phyloP scores from a whole-genome alignment of 2,329 filamentous ascomycete species.

The Pestalotiopsis sp. region DNA sequence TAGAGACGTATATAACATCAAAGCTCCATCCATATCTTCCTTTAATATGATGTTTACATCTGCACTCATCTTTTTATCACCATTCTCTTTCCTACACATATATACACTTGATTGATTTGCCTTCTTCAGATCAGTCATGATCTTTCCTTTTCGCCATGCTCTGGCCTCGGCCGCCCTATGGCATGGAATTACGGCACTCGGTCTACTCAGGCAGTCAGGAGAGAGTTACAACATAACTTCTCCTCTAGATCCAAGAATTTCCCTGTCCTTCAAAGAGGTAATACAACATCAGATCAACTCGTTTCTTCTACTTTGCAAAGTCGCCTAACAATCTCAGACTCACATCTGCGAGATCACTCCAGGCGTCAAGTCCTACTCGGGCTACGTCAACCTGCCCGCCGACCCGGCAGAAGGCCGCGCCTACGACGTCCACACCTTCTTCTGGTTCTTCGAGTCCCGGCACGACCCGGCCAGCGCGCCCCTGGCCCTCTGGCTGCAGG shows the following conservation, averaged over 20 bases:
- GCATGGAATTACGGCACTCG: neutral
- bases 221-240: neutral
- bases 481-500: slow-evolving; percentile 47
- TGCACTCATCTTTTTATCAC: no score
- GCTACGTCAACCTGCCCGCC: slow-evolving; percentile 31
- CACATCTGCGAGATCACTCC: slow-evolving; percentile 52
- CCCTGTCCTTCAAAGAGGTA: slow-evolving; percentile 5
- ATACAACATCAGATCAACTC: neutral
- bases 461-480: slow-evolving; percentile 43
- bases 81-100: neutral
- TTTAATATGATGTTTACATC: neutral
- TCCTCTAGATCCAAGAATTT: neutral
- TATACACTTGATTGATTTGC: neutral
- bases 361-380: slow-evolving; percentile 50
- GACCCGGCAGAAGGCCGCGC: neutral
- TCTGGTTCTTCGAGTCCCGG: slow-evolving; percentile 49
- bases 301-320: neutral
- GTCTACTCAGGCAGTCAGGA: neutral
- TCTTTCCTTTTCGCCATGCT: neutral
- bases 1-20: neutral
- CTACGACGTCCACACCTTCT: slow-evolving; percentile 40
- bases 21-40: neutral
- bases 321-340: neutral
- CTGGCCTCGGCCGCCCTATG: neutral
- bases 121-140: neutral